phyloP scores from a whole-genome alignment of 257 asterid genomes.

The Catharanthus roseus region DNA sequence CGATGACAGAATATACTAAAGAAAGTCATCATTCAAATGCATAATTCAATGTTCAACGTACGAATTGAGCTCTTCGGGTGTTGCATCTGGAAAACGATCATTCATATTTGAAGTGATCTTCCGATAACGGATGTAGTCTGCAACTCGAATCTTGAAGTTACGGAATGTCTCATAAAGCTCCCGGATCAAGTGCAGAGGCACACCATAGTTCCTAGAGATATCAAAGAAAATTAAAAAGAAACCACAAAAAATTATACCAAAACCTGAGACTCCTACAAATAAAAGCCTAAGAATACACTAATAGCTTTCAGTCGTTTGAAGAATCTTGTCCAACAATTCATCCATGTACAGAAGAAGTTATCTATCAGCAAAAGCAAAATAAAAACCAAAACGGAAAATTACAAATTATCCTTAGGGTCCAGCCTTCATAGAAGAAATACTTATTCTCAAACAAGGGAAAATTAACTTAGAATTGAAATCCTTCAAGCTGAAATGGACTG shows the following conservation, averaged over 20 bases:
- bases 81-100: slow-evolving; percentile 91
- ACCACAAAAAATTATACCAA: background rate
- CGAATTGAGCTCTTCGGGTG: slow-evolving; percentile 82
- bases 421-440: background rate
- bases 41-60: slow-evolving; percentile 29
- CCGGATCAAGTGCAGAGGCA: slow-evolving; percentile 94
- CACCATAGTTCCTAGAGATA: slow-evolving; percentile 72
- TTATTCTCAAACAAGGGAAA: background rate
- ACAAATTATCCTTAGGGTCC: background rate
- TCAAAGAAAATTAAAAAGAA: slow-evolving; percentile 6
- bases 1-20: slow-evolving; percentile 9
- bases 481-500: background rate
- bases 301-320: background rate
- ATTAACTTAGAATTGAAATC: background rate
- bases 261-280: background rate
- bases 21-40: slow-evolving; percentile 11
- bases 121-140: slow-evolving; percentile 90
- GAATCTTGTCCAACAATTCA: background rate
- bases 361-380: background rate
- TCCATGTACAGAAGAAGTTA: background rate
- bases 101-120: slow-evolving; percentile 95
- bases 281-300: background rate
- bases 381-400: background rate
- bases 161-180: slow-evolving; percentile 96
- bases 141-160: slow-evolving; percentile 76